Conservation (phyloP, 306 rosid genomes). For the Prunus campanulata region DNA sequence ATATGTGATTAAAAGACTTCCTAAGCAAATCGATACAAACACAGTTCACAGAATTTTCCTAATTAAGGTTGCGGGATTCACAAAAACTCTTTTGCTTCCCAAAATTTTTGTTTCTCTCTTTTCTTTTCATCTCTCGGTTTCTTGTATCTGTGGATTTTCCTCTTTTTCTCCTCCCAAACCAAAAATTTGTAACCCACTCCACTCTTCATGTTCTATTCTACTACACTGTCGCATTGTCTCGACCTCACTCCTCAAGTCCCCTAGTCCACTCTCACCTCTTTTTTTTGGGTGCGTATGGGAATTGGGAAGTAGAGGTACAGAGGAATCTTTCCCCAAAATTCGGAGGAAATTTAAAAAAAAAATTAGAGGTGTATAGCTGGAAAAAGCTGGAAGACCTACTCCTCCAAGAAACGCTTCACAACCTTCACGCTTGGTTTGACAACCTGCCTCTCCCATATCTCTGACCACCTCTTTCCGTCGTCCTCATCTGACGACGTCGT, state of each 20-base stretch:
- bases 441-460: constrained; percentile 67
- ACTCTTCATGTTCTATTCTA: background rate
- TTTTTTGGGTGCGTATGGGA: background rate
- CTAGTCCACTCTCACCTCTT: background rate
- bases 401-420: constrained; percentile 85
- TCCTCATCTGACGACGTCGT: constrained; percentile 30
- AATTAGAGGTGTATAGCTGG: constrained; percentile 37
- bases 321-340: background rate
- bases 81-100: background rate
- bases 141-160: background rate
- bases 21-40: background rate
- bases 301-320: background rate
- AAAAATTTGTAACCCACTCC: background rate
- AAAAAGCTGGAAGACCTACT: constrained; percentile 65
- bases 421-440: constrained; percentile 89
- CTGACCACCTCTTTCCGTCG: constrained; percentile 39
- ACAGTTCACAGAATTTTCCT: background rate
- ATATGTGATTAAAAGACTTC: background rate
- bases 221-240: background rate
- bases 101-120: background rate
- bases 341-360: background rate
- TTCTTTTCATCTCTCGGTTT: background rate
- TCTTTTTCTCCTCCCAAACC: background rate
- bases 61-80: background rate
- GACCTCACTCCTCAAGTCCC: background rate